phyloP scores from a whole-genome alignment of 495 filamentous ascomycete species.

The Astrocystis sublimbata region DNA sequence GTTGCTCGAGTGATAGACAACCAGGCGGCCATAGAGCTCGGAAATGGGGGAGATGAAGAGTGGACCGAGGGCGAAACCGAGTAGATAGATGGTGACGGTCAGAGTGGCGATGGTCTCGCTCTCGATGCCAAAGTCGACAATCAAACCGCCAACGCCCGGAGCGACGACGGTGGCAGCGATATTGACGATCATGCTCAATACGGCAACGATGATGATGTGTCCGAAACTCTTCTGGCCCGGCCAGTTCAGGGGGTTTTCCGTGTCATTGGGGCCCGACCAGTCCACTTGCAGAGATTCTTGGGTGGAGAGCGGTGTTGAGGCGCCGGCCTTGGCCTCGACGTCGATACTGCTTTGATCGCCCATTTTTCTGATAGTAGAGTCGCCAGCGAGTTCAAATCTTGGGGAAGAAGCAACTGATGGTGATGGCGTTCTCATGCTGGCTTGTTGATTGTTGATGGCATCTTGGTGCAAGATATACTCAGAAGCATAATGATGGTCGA shows the following conservation, averaged over 20 bases:
- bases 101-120: constrained; percentile 52
- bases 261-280: constrained; percentile 59
- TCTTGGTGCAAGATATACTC: not conserved
- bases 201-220: constrained; percentile 8
- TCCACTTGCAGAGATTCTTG: not conserved
- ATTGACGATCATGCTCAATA: not conserved
- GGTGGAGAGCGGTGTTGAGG: not conserved
- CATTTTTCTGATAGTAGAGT: not conserved
- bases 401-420: not conserved
- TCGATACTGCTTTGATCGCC: not conserved
- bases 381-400: not conserved
- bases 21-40: constrained; percentile 63
- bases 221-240: constrained; percentile 38
- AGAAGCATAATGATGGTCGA: not conserved
- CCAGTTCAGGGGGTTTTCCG: constrained; percentile 56
- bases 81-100: constrained; percentile 51
- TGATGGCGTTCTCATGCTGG: not conserved
- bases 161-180: constrained; percentile 49
- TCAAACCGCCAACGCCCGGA: constrained; percentile 52
- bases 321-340: not conserved
- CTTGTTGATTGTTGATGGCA: not conserved
- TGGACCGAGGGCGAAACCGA: constrained; percentile 66
- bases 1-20: constrained; percentile 58
- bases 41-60: constrained; percentile 60
- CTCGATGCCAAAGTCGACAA: constrained; percentile 48